A percentile compares a stretch with the other conserved stretches of the same genome.
phyloP scores from a whole-genome alignment of 1,139 yeast genomes.

The Magnusiomyces clavatus region DNA sequence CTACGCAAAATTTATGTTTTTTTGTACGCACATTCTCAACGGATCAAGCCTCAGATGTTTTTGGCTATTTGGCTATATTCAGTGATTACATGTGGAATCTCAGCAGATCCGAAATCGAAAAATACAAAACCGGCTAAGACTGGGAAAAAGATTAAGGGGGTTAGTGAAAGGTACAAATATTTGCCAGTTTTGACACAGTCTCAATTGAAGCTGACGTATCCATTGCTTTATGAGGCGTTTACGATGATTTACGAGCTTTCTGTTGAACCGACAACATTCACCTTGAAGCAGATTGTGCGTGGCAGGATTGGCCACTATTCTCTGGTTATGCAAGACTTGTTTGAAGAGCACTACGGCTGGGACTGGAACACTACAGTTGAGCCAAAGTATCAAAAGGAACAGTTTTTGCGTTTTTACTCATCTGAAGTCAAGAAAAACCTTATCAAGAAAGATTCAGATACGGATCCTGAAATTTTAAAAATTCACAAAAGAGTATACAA shows the following conservation, averaged over 20 bases:
- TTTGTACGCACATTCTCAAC: background rate
- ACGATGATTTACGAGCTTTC: background rate
- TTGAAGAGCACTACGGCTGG: background rate
- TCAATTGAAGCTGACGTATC: background rate
- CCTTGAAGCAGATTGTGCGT: background rate
- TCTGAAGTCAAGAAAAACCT: too few species aligned
- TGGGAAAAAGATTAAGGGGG: background rate
- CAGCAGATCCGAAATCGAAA: too few species aligned
- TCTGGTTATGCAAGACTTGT: background rate
- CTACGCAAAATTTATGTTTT: background rate
- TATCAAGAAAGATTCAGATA: too few species aligned
- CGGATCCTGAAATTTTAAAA: too few species aligned
- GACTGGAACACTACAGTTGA: background rate
- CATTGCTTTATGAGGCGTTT: background rate
- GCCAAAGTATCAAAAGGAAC: too few species aligned
- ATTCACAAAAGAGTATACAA: too few species aligned
- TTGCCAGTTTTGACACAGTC: background rate
- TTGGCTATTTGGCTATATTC: background rate
- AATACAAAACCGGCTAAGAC: background rate
- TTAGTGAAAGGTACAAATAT: background rate
- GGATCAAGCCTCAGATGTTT: background rate
- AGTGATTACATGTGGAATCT: background rate
- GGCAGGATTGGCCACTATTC: background rate
- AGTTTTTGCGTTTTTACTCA: too few species aligned
- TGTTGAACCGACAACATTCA: background rate